Conservation (phyloP, 805 yeast genomes). For the Saturnispora sekii region DNA sequence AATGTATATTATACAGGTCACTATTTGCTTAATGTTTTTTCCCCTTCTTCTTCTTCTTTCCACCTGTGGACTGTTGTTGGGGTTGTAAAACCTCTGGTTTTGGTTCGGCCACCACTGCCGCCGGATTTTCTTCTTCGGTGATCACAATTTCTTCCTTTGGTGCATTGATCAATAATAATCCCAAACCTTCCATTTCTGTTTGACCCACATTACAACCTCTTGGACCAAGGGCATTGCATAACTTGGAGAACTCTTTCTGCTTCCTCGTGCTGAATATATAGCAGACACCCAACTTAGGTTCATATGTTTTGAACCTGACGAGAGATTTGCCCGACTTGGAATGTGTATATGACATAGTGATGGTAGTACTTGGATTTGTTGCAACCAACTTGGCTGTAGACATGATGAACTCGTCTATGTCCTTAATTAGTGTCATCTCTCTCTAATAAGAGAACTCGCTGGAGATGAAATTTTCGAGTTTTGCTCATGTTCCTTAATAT, state of each 20-base stretch:
- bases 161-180: slow-evolving; percentile 19
- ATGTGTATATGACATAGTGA: slow-evolving; percentile 28
- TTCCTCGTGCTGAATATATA: slow-evolving; percentile 50
- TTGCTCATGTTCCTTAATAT: slow-evolving; percentile 1
- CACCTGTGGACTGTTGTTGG: slow-evolving; percentile 2
- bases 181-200: slow-evolving; percentile 21
- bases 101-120: background rate
- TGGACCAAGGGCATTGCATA: slow-evolving; percentile 68
- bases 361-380: slow-evolving; percentile 23
- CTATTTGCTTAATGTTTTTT: slow-evolving; percentile 11
- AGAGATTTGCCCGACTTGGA: slow-evolving; percentile 19
- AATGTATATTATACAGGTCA: slow-evolving; percentile 7
- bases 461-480: background rate
- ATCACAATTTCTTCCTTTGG: slow-evolving; percentile 14
- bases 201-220: slow-evolving; percentile 29
- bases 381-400: slow-evolving; percentile 22
- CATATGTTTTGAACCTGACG: slow-evolving; percentile 51
- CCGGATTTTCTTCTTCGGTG: background rate
- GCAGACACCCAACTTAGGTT: slow-evolving; percentile 54
- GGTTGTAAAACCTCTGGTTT: background rate
- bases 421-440: slow-evolving; percentile 11
- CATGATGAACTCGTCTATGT: slow-evolving; percentile 25
- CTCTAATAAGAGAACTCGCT: background rate
- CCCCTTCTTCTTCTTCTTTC: slow-evolving; percentile 19
- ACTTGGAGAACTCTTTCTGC: slow-evolving; percentile 62